Conservation (phyloP, 371 early-diverging fungal genomes). For the Mortierella sp. region DNA sequence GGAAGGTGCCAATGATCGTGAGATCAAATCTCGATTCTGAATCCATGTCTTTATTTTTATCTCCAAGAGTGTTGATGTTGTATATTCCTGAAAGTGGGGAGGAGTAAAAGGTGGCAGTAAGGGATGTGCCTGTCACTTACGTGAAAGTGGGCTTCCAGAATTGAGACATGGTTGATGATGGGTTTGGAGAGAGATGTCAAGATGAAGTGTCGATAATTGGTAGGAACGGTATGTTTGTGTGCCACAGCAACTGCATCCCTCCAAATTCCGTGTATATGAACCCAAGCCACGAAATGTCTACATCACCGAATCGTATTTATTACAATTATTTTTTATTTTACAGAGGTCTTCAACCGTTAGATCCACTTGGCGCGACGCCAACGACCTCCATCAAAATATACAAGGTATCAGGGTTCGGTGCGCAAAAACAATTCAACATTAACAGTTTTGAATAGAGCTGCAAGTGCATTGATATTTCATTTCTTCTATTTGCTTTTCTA, state of each 20-base stretch:
- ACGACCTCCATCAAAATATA: not conserved
- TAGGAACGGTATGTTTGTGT: slow-evolving; percentile 22
- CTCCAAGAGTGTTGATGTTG: not conserved
- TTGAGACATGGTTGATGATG: slow-evolving; percentile 38
- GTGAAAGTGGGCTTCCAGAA: slow-evolving; percentile 57
- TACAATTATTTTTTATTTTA: slow-evolving; percentile 10
- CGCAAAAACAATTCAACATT: too few relatives aligned
- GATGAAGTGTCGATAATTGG: slow-evolving; percentile 14
- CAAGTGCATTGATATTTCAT: not conserved
- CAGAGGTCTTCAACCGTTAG: not conserved
- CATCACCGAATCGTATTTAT: slow-evolving; percentile 12
- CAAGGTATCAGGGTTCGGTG: too few relatives aligned
- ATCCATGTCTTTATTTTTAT: not conserved
- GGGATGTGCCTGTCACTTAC: slow-evolving; percentile 25
- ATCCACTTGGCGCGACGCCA: too few relatives aligned
- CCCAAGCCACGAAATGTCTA: not conserved
- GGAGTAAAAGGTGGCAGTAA: not conserved
- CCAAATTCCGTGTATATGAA: not conserved
- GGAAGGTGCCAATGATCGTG: not conserved
- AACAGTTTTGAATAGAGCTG: too few relatives aligned
- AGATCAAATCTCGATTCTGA: not conserved
- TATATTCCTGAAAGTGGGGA: not conserved
- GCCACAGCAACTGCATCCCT: not conserved
- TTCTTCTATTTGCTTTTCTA: slow-evolving; percentile 44
- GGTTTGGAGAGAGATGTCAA: slow-evolving; percentile 20